Conservation (phyloP, 2,329 filamentous ascomycete species). For the Chaetomium sp. region DNA sequence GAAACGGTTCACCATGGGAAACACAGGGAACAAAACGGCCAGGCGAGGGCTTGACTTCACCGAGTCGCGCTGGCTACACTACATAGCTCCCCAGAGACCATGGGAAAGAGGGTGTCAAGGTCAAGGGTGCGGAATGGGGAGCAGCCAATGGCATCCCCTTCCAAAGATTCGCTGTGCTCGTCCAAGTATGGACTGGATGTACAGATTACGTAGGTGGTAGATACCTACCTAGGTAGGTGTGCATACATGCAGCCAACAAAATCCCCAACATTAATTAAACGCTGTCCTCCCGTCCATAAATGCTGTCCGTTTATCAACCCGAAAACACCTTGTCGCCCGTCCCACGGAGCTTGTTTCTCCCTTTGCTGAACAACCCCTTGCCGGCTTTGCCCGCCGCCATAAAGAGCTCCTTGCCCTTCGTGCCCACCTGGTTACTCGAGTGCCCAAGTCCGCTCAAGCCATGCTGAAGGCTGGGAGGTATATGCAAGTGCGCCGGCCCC, state of each 20-base stretch:
- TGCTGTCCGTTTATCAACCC: not conserved
- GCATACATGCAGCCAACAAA: not conserved
- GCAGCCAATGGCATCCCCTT: not conserved
- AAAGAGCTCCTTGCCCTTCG: constrained; percentile 86
- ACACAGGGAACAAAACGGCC: too few species aligned
- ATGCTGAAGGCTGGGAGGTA: constrained; percentile 46
- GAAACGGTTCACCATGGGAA: too few species aligned
- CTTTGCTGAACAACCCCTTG: constrained; percentile 88
- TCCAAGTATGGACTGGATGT: too few species aligned
- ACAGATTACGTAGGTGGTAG: not conserved
- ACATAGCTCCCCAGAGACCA: too few species aligned
- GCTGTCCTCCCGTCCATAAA: not conserved
- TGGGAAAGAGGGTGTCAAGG: not conserved
- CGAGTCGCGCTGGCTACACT: not conserved
- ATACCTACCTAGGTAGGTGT: not conserved
- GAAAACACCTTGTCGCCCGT: constrained; percentile 84
- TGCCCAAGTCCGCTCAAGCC: constrained; percentile 52
- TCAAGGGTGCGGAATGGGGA: not conserved
- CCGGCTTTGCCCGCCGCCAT: constrained; percentile 85
- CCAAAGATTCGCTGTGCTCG: not conserved
- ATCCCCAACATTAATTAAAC: not conserved
- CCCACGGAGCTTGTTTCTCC: constrained; percentile 77
- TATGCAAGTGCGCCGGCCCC: constrained; percentile 38
- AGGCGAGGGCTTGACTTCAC: not conserved
- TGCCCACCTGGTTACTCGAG: constrained; percentile 67